These are phyloP conservation scores for Syzygium grande DNA, from an alignment of 345 rosid genomes.

Conservation along the genomic window DNA sequence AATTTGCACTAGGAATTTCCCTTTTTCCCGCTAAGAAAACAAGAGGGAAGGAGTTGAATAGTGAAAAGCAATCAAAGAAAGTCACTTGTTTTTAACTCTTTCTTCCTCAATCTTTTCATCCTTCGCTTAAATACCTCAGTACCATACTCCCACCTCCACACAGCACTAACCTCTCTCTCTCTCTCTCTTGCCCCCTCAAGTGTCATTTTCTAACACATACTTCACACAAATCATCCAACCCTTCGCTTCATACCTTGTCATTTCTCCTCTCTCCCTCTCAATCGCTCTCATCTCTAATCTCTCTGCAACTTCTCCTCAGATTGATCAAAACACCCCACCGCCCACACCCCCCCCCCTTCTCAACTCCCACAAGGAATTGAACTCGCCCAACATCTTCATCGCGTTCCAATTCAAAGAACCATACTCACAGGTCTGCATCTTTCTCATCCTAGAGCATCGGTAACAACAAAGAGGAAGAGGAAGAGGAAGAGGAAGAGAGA, in stretches of 20 bases:
- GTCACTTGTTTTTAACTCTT: neutral
- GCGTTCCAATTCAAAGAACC: neutral
- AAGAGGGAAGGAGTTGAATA: neutral
- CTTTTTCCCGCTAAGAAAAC: neutral
- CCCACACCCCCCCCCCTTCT: neutral
- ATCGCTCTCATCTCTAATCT: constrained; percentile 33
- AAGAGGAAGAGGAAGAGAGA: neutral
- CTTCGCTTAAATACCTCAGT: constrained; percentile 21
- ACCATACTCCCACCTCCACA: constrained; percentile 43
- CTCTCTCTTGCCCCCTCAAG: constrained; percentile 13
- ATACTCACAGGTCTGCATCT: neutral
- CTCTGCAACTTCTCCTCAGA: constrained; percentile 36
- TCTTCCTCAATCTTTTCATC: constrained; percentile 12
- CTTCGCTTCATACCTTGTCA: constrained; percentile 49
- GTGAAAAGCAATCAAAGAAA: neutral
- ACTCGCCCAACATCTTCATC: neutral
- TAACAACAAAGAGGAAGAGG: neutral
- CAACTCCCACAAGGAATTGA: neutral
- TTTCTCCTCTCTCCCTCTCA: constrained; percentile 19
- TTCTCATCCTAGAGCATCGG: neutral
- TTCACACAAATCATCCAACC: constrained; percentile 60
- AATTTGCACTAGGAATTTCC: neutral
- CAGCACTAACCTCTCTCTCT: constrained; percentile 12
- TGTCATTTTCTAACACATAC: constrained; percentile 82
- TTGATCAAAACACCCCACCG: constrained; percentile 9